Evolutionary conservation across 352 stramenopile genomes (phyloP).

Genomic region (Phytophthora boehmeriae): DNA sequence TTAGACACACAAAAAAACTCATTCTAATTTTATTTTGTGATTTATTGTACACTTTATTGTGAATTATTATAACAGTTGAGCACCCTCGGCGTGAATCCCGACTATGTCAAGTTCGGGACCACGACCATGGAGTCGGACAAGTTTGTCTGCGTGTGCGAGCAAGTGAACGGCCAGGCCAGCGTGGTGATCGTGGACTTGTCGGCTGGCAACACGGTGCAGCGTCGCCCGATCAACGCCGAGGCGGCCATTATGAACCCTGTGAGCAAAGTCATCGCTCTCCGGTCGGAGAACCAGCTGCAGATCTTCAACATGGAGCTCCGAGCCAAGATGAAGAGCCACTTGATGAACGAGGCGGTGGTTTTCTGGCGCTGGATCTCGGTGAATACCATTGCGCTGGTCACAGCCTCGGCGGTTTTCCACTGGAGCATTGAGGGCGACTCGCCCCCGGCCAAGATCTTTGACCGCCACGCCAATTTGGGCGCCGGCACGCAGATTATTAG

Average conservation of each 20-base stretch:
- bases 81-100: slow-evolving; percentile 86
- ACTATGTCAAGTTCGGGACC: slow-evolving; percentile 94
- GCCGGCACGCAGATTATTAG: slow-evolving; percentile 99
- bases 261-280: slow-evolving; percentile 88
- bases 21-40: neutral
- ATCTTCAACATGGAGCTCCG: slow-evolving; percentile 99
- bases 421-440: slow-evolving; percentile 96
- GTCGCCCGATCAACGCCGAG: slow-evolving; percentile 98
- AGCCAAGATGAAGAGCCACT: slow-evolving; percentile 97
- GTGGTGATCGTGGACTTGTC: slow-evolving; percentile 94
- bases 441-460: slow-evolving; percentile 97
- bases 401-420: slow-evolving; percentile 96
- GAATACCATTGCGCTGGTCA: slow-evolving; percentile 98
- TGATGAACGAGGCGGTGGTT: slow-evolving; percentile 94
- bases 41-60: slow-evolving; percentile 6
- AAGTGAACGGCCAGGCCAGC: slow-evolving; percentile 87
- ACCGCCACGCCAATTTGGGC: slow-evolving; percentile 95
- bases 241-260: slow-evolving; percentile 99
- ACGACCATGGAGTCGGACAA: slow-evolving; percentile 99
- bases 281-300: slow-evolving; percentile 95
- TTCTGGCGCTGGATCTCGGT: slow-evolving; percentile 99
- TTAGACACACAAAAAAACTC: slow-evolving; percentile 11
- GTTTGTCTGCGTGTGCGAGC: slow-evolving; percentile 94
- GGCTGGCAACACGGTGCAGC: slow-evolving; percentile 87
- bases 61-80: slow-evolving; percentile 61